Percentiles rank a stretch among this genome's conserved stretches.
phyloP scores from a whole-genome alignment of 1,284 basidiomycete genomes.

The Trametes sp. region DNA sequence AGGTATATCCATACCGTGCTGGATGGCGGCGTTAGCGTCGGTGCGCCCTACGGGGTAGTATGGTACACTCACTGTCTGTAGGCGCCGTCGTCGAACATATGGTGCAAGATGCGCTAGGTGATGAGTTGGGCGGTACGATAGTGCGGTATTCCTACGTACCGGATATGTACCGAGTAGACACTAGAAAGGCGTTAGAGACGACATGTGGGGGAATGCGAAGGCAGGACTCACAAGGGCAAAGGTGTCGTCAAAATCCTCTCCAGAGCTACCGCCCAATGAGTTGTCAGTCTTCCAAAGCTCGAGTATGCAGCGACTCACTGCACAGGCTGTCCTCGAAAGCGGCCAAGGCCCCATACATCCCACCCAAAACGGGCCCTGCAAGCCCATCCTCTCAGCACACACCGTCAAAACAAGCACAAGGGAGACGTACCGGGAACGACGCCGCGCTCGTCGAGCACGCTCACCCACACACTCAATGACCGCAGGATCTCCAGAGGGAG shows the following conservation, averaged over 20 bases:
- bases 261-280: conserved; percentile 45
- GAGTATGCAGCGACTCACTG: conserved; percentile 43
- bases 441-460: conserved; percentile 61
- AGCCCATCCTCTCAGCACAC: not conserved
- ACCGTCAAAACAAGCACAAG: not conserved
- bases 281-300: not conserved
- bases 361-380: conserved; percentile 54
- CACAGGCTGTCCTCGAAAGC: conserved; percentile 62
- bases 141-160: no score
- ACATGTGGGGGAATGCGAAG: conserved; percentile 8
- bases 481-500: conserved; percentile 61
- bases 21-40: not conserved
- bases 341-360: conserved; percentile 56
- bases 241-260: conserved; percentile 70
- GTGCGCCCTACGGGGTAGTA: no score
- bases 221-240: conserved; percentile 61
- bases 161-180: conserved; percentile 68
- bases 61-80: no score
- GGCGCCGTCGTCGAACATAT: no score
- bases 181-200: conserved; percentile 41
- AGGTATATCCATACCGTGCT: conserved; percentile 75
- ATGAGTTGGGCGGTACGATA: no score
- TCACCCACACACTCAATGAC: conserved; percentile 64
- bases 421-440: conserved; percentile 54
- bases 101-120: no score